These are phyloP conservation scores for Beta corolliflora DNA, from an alignment of 179 eudicot genomes.

Conservation along the genomic window DNA sequence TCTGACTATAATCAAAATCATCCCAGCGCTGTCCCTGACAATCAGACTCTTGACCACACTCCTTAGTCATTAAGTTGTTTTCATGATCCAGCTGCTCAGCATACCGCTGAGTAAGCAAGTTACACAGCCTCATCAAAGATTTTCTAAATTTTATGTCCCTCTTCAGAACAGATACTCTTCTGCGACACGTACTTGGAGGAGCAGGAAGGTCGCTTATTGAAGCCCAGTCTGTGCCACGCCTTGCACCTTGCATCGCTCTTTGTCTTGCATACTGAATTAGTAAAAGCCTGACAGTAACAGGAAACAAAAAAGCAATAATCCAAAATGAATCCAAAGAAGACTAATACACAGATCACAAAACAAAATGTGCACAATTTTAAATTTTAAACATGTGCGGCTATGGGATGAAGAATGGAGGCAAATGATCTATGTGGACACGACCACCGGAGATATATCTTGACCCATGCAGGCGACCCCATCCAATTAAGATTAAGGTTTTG, in stretches of 20 bases:
- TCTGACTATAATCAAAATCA: slow-evolving; percentile 56
- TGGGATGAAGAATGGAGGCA: neutral
- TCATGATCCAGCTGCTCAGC: slow-evolving; percentile 55
- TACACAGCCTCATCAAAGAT: slow-evolving; percentile 75
- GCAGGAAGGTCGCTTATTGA: slow-evolving; percentile 77
- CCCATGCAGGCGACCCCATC: too few relatives aligned
- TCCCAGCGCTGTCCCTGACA: slow-evolving; percentile 55
- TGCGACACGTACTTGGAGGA: slow-evolving; percentile 63
- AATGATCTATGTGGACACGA: too few relatives aligned
- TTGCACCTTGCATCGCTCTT: slow-evolving; percentile 84
- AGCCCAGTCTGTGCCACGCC: slow-evolving; percentile 73
- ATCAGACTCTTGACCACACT: slow-evolving; percentile 32
- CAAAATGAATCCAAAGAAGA: slow-evolving; percentile 10
- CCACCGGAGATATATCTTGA: too few relatives aligned
- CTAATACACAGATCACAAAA: neutral
- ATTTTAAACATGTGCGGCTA: slow-evolving; percentile 10
- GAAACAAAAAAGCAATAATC: slow-evolving; percentile 2
- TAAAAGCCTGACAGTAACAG: slow-evolving; percentile 54
- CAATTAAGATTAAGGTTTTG: too few relatives aligned
- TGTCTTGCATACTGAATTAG: slow-evolving; percentile 74
- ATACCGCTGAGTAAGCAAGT: slow-evolving; percentile 67
- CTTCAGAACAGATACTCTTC: slow-evolving; percentile 70
- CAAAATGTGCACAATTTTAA: slow-evolving; percentile 3
- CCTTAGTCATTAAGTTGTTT: slow-evolving; percentile 26
- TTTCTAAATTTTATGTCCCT: slow-evolving; percentile 54